phyloP scores from a whole-genome alignment of 208 protist species.

The Trichomonas tenax region DNA sequence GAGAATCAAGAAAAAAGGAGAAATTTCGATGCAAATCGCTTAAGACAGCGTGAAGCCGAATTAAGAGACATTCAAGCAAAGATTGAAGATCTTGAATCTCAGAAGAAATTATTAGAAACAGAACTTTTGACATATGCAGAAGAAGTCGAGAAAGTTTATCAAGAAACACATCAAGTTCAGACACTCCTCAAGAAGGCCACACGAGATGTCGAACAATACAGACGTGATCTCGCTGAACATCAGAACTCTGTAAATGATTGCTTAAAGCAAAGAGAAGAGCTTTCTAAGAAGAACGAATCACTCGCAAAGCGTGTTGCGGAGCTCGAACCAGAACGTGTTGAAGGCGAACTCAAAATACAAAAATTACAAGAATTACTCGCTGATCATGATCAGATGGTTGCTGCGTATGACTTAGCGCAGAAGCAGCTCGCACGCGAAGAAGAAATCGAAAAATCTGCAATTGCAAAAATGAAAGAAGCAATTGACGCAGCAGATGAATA shows the following conservation, averaged over 20 bases:
- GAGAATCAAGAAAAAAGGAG: background rate
- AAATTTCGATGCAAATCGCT: background rate
- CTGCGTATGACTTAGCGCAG: background rate
- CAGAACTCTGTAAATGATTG: background rate
- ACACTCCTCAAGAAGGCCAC: background rate
- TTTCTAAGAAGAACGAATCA: background rate
- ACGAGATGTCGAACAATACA: background rate
- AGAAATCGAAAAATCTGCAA: background rate
- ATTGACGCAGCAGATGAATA: background rate
- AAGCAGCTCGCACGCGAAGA: background rate
- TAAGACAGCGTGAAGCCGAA: background rate
- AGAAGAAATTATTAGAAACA: background rate
- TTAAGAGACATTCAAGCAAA: background rate
- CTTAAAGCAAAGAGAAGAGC: background rate
- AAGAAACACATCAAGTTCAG: background rate
- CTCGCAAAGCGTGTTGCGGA: background rate
- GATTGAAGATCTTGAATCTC: background rate
- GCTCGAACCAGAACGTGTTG: background rate
- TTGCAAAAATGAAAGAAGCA: constrained; percentile 12
- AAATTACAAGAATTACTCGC: background rate
- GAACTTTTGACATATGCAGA: background rate
- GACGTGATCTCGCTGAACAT: background rate
- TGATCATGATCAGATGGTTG: background rate
- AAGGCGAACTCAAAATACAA: background rate
- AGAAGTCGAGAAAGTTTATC: background rate